Evolutionary conservation across 805 yeast genomes (phyloP), one percentile per base, ranked within the genome.

Genomic region (Suhomyces pyralidae): DNA sequence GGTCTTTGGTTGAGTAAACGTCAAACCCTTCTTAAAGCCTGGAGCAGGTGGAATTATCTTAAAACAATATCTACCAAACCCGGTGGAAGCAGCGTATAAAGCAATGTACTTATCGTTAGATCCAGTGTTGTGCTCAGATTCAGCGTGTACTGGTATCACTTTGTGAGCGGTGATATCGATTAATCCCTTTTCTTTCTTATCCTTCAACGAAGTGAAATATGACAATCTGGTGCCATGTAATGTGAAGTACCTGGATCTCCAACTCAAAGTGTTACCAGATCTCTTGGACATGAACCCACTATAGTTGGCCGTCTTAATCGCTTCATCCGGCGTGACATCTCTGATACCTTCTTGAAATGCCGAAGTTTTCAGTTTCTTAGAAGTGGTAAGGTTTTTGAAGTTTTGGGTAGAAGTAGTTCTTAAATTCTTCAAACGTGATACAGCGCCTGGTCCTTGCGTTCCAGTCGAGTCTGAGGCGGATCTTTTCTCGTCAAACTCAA

Each of bases 231-330:
- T 94, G 2, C 96, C 97, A 70, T 94, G 97, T 34, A 94, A 75
- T 0, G 93, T 84, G 65, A 92, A 92, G 62, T 78, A 85, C 49
- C 99, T 81, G 52, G 86, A 85, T 61, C 92, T 87, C 98, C 99
- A 94, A 15, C 90, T 82, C 3, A 96, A 82, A 53, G 86, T 80
- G 53, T 86, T 88, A 22, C 97, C 96, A 1, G 78, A 71, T 58
- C 88, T 85, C 69, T 94, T 94, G 50, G 91, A 83, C 97, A 94
- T 90, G 97, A 97, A 94, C 2, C 99, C 99, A 47, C 90, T 84
- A 61, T 77, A 83, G 51, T 80, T 87, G 0, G 97, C 90, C 6
- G 86, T 74, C 59, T 82, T 82, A 46, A 88, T 81, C 0, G 98
- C 86, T 45, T 89, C 88, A 55, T 81, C 83, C 0, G 97, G 96